Percentiles rank a stretch among this genome's conserved stretches.
Evolutionary conservation across 2,329 filamentous ascomycete genomes (phyloP).

Genomic region (Tricladium varicosporioides): DNA sequence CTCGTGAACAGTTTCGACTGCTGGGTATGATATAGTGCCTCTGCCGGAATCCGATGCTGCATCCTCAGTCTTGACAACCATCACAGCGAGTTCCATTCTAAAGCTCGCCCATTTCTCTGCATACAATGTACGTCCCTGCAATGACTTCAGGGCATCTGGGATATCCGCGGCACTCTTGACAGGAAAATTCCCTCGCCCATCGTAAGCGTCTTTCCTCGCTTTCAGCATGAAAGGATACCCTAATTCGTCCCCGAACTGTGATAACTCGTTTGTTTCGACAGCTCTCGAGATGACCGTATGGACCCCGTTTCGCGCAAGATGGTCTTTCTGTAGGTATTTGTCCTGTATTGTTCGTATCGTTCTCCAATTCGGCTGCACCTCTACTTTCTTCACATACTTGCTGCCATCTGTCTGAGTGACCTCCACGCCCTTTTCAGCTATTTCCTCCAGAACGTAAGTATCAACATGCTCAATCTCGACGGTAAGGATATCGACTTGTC

Average conservation of each 20-base stretch:
- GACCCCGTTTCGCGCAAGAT: conserved; percentile 66
- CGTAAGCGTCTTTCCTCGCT: conserved; percentile 84
- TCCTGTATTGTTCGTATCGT: conserved; percentile 89
- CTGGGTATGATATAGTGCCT: conserved; percentile 71
- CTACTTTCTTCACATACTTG: conserved; percentile 46
- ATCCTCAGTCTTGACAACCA: conserved; percentile 89
- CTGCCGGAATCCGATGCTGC: conserved; percentile 41
- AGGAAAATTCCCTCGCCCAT: conserved; percentile 76
- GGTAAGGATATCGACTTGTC: conserved; percentile 75
- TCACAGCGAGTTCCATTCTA: conserved; percentile 83
- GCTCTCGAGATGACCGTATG: conserved; percentile 70
- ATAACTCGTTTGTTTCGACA: conserved; percentile 48
- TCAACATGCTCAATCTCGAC: conserved; percentile 96
- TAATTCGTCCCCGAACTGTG: conserved; percentile 59
- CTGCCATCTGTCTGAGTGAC: conserved; percentile 43
- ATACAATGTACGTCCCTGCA: conserved; percentile 73
- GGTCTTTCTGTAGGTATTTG: conserved; percentile 86
- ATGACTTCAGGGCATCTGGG: conserved; percentile 63
- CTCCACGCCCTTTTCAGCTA: conserved; percentile 63
- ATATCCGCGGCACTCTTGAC: conserved; percentile 60
- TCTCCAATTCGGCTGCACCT: conserved; percentile 78
- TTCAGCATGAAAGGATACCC: conserved; percentile 93
- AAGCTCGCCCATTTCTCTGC: conserved; percentile 90
- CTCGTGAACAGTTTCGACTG: conserved; percentile 92
- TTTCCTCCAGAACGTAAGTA: conserved; percentile 83